Evolutionary conservation across 192 early-diverging fungal species (phyloP), one percentile per base, ranked within the genome.

Genomic region (Piromyces finnis): DNA sequence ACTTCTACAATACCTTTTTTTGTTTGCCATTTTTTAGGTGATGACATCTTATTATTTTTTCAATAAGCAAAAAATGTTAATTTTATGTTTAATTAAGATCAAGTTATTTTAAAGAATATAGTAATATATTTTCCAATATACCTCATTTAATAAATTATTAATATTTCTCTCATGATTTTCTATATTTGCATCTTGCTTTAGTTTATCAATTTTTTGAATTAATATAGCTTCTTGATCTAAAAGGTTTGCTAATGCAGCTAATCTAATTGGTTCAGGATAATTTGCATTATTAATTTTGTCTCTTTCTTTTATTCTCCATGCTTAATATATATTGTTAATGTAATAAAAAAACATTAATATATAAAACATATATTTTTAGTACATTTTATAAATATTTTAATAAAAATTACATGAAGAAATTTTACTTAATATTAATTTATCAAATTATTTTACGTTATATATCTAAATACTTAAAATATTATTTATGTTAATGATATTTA

Each of bases 191-290:
- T 82, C 84, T 32, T 90, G 88, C 78, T 88, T 88, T 77, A 90
- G 80, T 22, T 86, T 83, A 77, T 90, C 89, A 77, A 90, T 88
- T 77, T 90, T 90, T 80, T 90, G 89, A 77, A 90, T 86, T 27
- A 90, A 83, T 28, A 85, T 86, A 7, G 86, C 85, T 80, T 90
- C 89, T 78, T 90, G 88, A 80, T 90, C 89, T 79, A 90, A 79
- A 59, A 90, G 79, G 79, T 88, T 86, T 18, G 89, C 89, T 27
- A 90, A 83, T 9, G 88, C 88, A 7, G 89, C 86, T 26, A 90
- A 82, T 29, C 89, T 79, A 13, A 86, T 87, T 0, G 88, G 87
- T 36, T 89, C 86, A 5, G 85, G 87, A 79, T 87, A 85, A 39
- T 84, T 81, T 28, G 86, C 80, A 35, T 41, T 83, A 78, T 90